Base-by-base conservation (phyloP, 257 asterid species). In the Fraxinus anomala region DNA sequence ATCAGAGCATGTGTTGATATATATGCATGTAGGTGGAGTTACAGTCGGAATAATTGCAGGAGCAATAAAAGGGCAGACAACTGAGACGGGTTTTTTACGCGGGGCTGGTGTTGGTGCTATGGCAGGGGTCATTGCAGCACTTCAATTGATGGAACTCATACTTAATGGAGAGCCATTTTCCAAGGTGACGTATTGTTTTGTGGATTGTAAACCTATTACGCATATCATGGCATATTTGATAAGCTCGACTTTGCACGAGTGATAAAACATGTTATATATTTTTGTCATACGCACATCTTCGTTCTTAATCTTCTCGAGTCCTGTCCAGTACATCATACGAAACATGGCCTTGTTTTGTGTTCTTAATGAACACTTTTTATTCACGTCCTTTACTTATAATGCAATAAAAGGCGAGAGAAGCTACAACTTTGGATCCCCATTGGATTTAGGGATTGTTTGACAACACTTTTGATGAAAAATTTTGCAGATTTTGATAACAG, bases 51-150 rank as follows among this genome's bases (percentile, higher is more conserved):
- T 87, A 59, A 82, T 92, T 21, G 86, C 90, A 37, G 98, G 98
- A 72, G 96, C 97, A 7, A 80, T 94, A 42, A 94, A 94, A 84
- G 98, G 98, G 42, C 98, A 92, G 77, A 92, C 98, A 1, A 94
- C 97, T 2, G 98, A 94, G 80, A 92, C 94, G 0, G 98, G 98
- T 12, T 79, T 94, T 3, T 74, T 92, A 13, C 94, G 97, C 17
- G 98, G 97, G 81, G 90, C 91, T 1, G 97, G 93, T 42, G 96
- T 94, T 10, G 98, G 98, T 79, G 96, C 92, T 4, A 91, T 94
- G 61, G 83, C 97, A 0, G 98, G 98, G 23, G 97, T 96, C 66
- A 78, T 94, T 80, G 91, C 97, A 4, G 96, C 91, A 66, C 91
- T 94, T 76, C 97, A 94, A 73, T 75, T 94, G 80, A 78, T 91